Percentiles rank a stretch among this genome's conserved stretches.
These are phyloP conservation scores for Talaromyces pinophilus DNA, from an alignment of 2,329 filamentous ascomycete species.

Conservation along the genomic window DNA sequence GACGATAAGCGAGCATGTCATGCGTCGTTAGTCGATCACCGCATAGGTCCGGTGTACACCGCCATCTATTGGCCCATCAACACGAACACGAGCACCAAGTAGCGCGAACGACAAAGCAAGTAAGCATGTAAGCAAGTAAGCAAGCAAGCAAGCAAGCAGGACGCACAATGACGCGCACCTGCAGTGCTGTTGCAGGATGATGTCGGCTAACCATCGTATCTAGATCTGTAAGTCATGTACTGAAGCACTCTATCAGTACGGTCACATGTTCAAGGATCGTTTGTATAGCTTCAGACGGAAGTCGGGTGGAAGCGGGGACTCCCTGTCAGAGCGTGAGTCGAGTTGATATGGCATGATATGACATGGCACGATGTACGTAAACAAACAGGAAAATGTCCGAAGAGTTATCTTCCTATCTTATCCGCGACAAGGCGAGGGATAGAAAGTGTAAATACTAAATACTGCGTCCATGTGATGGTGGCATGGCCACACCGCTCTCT, in stretches of 20 bases:
- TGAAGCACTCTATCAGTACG: not conserved
- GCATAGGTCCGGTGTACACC: not conserved
- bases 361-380: not conserved
- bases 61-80: not conserved
- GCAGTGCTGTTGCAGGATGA: not conserved
- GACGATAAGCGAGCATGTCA: not conserved
- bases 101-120: not conserved
- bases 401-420: not conserved
- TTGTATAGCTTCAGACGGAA: conserved; percentile 3
- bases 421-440: not conserved
- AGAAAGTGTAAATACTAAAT: not conserved
- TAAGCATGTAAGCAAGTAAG: not conserved
- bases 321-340: not conserved
- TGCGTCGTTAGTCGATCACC: not conserved
- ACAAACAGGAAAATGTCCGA: not conserved
- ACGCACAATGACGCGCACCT: not conserved
- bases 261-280: not conserved
- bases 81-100: not conserved
- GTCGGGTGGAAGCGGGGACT: conserved; percentile 4
- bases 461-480: conserved; percentile 6
- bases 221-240: not conserved
- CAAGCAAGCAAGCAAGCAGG: not conserved
- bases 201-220: conserved; percentile 1
- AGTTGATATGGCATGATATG: not conserved
- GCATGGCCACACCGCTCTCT: conserved; percentile 11